These are phyloP conservation scores for Tardiomyces depauwii DNA, from an alignment of 1,139 yeast genomes.

Conservation along the genomic window DNA sequence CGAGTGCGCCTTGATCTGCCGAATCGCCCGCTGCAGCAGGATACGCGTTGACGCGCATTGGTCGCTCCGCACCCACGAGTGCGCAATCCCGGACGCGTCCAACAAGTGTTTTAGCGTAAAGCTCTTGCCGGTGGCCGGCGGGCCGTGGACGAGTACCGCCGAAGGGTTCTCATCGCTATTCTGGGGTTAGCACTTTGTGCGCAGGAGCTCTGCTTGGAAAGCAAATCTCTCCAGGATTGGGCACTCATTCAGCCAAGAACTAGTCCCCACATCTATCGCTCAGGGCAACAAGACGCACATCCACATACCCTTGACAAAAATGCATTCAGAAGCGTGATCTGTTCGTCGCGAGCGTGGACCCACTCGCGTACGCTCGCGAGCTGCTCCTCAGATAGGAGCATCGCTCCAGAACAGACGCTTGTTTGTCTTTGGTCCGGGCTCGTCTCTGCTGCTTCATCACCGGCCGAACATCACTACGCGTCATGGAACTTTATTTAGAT, in stretches of 20 bases:
- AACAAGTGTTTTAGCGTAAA: conserved; percentile 14
- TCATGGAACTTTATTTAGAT: too few relatives aligned
- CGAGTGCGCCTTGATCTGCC: conserved; percentile 15
- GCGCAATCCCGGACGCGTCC: conserved; percentile 5
- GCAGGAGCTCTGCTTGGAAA: conserved; percentile 6
- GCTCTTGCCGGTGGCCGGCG: conserved; percentile 25
- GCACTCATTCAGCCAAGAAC: too few relatives aligned
- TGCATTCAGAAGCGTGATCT: conserved; percentile 6
- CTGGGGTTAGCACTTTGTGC: conserved; percentile 1
- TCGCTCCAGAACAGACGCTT: neutral
- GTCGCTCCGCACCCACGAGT: conserved; percentile 23
- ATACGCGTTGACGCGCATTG: conserved; percentile 27
- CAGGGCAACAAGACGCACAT: too few relatives aligned
- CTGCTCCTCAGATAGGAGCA: conserved; percentile 3
- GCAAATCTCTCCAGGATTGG: too few relatives aligned
- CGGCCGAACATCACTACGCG: too few relatives aligned
- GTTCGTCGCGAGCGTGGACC: conserved; percentile 6
- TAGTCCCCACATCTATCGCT: too few relatives aligned
- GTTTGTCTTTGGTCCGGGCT: too few relatives aligned
- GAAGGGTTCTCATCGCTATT: conserved; percentile 13
- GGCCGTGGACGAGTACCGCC: conserved; percentile 23
- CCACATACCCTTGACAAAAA: too few relatives aligned
- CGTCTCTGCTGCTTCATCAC: too few relatives aligned
- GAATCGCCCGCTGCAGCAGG: conserved; percentile 25
- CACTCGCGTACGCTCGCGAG: conserved; percentile 1